phyloP scores from a whole-genome alignment of 768 basidiomycete species.

The Phlebiopsis flavidoalba region DNA sequence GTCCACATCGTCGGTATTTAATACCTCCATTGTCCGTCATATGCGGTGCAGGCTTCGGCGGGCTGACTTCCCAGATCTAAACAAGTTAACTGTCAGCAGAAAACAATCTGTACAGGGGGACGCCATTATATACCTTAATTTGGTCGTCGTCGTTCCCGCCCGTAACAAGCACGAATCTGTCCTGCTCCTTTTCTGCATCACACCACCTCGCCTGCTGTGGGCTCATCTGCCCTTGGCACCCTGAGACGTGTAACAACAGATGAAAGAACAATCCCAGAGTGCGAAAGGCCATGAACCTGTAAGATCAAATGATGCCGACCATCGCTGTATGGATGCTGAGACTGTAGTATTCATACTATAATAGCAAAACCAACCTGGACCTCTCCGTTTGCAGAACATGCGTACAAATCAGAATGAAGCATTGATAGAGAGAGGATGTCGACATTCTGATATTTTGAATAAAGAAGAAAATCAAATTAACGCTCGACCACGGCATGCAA shows the following conservation, averaged over 20 bases:
- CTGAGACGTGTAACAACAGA: constrained; percentile 48
- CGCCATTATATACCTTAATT: constrained; percentile 58
- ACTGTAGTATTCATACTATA: neutral
- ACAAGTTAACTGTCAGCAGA: neutral
- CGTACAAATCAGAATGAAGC: constrained; percentile 49
- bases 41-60: constrained; percentile 14
- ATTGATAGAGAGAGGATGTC: constrained; percentile 82
- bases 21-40: neutral
- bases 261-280: constrained; percentile 79
- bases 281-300: constrained; percentile 79
- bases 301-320: constrained; percentile 82
- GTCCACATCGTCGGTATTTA: constrained; percentile 5
- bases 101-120: neutral
- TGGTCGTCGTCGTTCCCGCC: constrained; percentile 76
- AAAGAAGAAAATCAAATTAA: constrained; percentile 1
- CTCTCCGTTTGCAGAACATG: constrained; percentile 48
- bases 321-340: constrained; percentile 43
- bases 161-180: constrained; percentile 51
- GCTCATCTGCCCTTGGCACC: neutral
- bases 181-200: neutral
- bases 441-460: constrained; percentile 40
- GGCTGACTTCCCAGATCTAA: constrained; percentile 36
- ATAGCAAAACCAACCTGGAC: constrained; percentile 51
- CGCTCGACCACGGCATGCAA: too few species aligned
- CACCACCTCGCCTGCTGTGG: neutral